These are phyloP conservation scores for Gentiana macrophylla DNA, from an alignment of 257 asterid species.

Conservation along the genomic window DNA sequence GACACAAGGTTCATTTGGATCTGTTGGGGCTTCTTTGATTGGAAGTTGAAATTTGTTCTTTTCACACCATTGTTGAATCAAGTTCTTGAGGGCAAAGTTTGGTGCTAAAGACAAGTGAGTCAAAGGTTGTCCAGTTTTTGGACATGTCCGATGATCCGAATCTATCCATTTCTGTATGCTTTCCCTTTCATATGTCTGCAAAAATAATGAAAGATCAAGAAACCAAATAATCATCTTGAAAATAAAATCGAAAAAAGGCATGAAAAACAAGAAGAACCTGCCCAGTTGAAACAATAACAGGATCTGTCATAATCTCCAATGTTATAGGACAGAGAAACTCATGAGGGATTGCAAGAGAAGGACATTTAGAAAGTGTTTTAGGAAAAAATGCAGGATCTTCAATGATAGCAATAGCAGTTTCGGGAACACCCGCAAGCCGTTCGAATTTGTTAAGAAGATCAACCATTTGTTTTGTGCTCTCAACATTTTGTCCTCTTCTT, in stretches of 20 bases:
- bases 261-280: conserved; percentile 35
- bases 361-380: conserved; percentile 17
- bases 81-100: conserved; percentile 63
- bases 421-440: conserved; percentile 39
- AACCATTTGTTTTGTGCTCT: conserved; percentile 39
- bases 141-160: conserved; percentile 55
- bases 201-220: not conserved
- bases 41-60: conserved; percentile 47
- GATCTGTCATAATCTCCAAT: conserved; percentile 82
- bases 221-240: not conserved
- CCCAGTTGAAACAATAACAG: conserved; percentile 80
- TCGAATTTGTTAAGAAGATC: conserved; percentile 51
- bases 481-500: conserved; percentile 30
- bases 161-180: conserved; percentile 78
- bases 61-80: conserved; percentile 69
- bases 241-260: not conserved
- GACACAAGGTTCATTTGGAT: conserved; percentile 8
- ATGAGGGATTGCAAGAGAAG: conserved; percentile 40
- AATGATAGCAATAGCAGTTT: conserved; percentile 4
- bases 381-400: conserved; percentile 19
- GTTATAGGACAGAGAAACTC: conserved; percentile 93
- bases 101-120: conserved; percentile 50
- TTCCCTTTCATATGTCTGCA: conserved; percentile 77
- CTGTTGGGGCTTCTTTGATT: conserved; percentile 13
- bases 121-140: conserved; percentile 62